A percentile compares a stretch with the other conserved stretches of the same genome.
phyloP scores from a whole-genome alignment of 2,329 filamentous ascomycete genomes.

The Trichoderma hamatum region DNA sequence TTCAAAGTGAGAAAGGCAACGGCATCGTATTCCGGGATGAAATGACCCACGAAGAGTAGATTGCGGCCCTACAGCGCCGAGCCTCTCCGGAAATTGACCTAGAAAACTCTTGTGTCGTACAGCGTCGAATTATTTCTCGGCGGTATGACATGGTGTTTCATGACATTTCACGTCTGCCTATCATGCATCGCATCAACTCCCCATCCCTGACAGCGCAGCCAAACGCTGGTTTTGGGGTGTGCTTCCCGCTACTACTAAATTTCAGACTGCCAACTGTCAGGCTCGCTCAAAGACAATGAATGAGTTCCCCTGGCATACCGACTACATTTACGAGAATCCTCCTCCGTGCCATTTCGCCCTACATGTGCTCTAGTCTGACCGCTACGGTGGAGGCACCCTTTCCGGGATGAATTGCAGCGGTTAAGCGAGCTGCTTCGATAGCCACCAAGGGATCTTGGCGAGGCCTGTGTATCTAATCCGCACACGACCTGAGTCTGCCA shows the following conservation, averaged over 20 bases:
- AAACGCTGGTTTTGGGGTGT: conserved; percentile 52
- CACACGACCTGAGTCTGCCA: conserved; percentile 43
- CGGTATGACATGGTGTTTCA: conserved; percentile 37
- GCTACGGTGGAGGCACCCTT: conserved; percentile 45
- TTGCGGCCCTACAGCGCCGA: conserved; percentile 31
- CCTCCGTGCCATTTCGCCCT: conserved; percentile 47
- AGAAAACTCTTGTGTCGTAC: conserved; percentile 35
- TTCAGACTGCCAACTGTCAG: conserved; percentile 39
- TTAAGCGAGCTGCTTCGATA: conserved; percentile 36
- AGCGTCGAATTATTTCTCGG: conserved; percentile 37
- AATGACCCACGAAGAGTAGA: conserved; percentile 38
- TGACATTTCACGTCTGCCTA: not conserved
- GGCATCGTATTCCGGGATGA: conserved; percentile 48
- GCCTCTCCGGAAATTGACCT: conserved; percentile 12
- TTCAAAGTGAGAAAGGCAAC: conserved; percentile 44
- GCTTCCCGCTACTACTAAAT: conserved; percentile 36
- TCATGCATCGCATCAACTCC: conserved; percentile 38
- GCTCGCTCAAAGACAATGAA: conserved; percentile 48
- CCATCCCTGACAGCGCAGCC: conserved; percentile 46
- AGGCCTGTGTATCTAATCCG: conserved; percentile 39
- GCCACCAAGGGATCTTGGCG: conserved; percentile 32
- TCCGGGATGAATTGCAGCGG: conserved; percentile 42
- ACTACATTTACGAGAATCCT: conserved; percentile 47
- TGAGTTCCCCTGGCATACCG: conserved; percentile 49
- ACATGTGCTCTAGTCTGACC: conserved; percentile 47